phyloP scores from a whole-genome alignment of 768 basidiomycete species.

The Ephemerocybe angulata region DNA sequence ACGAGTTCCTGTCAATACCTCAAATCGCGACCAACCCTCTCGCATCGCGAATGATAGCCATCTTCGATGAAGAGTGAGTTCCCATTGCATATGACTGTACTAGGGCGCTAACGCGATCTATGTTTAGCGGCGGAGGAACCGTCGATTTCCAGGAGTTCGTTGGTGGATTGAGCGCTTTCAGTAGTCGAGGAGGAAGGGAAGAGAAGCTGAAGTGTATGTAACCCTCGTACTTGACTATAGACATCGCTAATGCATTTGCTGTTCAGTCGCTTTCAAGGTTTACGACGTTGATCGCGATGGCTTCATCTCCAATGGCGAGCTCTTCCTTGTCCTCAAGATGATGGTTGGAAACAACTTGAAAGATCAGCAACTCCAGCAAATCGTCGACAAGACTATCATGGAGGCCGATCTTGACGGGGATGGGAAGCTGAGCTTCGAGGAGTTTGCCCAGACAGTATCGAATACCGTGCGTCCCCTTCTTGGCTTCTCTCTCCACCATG shows the following conservation, averaged over 20 bases:
- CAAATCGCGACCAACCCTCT: constrained; percentile 98
- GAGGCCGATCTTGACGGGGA: constrained; percentile 98
- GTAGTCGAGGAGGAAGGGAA: constrained; percentile 92
- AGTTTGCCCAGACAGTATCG: constrained; percentile 94
- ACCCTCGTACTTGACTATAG: constrained; percentile 4
- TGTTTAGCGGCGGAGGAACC: constrained; percentile 85
- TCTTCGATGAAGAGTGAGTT: constrained; percentile 97
- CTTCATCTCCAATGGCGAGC: constrained; percentile 96
- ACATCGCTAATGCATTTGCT: neutral
- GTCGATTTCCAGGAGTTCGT: constrained; percentile 99
- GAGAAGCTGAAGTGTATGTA: constrained; percentile 92
- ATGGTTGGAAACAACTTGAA: constrained; percentile 99
- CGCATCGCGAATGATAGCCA: constrained; percentile 97
- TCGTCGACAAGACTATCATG: constrained; percentile 99
- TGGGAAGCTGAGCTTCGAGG: constrained; percentile 95
- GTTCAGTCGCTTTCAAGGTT: constrained; percentile 97
- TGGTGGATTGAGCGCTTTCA: constrained; percentile 95
- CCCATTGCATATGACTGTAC: neutral
- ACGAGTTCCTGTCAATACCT: constrained; percentile 98
- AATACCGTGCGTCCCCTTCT: constrained; percentile 67
- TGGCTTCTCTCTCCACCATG: neutral
- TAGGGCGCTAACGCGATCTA: neutral
- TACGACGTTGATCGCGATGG: constrained; percentile 99
- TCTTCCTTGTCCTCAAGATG: constrained; percentile 98
- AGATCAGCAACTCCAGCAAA: constrained; percentile 99